Evolutionary conservation across 2,329 filamentous ascomycete species (phyloP), one percentile per base, ranked within the genome.

Genomic region (Scedosporium aurantiacum): DNA sequence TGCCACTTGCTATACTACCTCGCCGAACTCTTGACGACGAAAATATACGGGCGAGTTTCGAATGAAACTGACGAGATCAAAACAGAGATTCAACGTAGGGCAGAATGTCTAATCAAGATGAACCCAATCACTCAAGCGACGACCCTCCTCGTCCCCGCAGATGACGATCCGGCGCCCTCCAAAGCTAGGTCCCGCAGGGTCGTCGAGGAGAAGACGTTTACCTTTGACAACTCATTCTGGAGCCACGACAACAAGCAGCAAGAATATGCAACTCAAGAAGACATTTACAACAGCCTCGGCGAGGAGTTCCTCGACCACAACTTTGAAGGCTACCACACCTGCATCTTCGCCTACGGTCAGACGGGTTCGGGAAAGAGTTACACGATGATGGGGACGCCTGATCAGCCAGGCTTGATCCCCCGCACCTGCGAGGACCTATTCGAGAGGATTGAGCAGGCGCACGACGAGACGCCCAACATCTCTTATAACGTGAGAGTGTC

Each of bases 271-370:
- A 83, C 88, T 64, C 94, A 99, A 72, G 90, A 91, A 68, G 90
- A 97, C 69, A 88, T 99, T 61, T 97, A 99, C 79, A 90, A 94
- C 70, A 89, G 88, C 63, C 82, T 99, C 25, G 94, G 94, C 61
- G 91, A 97, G 73, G 94, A 97, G 70, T 97, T 99, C 67, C 82
- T 99, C 64, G 94, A 99, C 74, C 94, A 99, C 81, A 99, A 99
- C 76, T 99, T 99, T 69, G 92, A 97, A 71, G 94, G 94, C 65
- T 99, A 99, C 77, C 93, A 99, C 75, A 99, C 94, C 0, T 99
- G 94, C 74, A 99, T 99, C 67, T 97, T 99, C 71, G 94, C 94
- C 63, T 97, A 99, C 70, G 94, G 94, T 10, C 94, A 99, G 78
- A 99, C 94, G 0, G 94, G 94, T 25, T 96, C 92, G 0, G 94